A percentile compares a stretch with the other conserved stretches of the same genome.
Conservation (phyloP, 352 stramenopile species). For the Pythium biforme region DNA sequence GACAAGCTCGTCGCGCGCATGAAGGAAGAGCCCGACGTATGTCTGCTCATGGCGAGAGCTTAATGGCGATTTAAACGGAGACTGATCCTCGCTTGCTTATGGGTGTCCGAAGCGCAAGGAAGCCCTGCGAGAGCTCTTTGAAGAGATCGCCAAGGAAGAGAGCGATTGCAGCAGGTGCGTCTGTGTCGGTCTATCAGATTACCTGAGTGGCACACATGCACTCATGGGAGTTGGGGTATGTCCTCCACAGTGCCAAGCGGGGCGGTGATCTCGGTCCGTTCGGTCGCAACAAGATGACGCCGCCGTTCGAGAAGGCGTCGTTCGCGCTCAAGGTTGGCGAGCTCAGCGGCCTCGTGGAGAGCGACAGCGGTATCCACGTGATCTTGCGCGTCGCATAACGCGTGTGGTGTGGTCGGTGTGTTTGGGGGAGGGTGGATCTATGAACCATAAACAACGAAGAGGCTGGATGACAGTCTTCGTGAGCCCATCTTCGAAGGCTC, state of each 20-base stretch:
- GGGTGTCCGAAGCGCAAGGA: conserved; percentile 23
- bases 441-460: neutral
- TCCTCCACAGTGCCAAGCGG: conserved; percentile 69
- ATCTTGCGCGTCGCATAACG: conserved; percentile 90
- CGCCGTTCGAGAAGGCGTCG: conserved; percentile 88
- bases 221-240: neutral
- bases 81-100: neutral
- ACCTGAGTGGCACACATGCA: too few species aligned
- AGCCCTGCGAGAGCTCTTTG: conserved; percentile 68
- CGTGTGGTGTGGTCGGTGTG: neutral
- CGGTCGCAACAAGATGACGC: conserved; percentile 90
- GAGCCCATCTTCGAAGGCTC: too few species aligned
- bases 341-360: conserved; percentile 94
- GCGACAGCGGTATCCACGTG: conserved; percentile 96
- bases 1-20: conserved; percentile 74
- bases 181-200: too few species aligned
- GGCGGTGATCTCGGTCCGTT: conserved; percentile 91
- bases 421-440: neutral
- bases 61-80: too few species aligned
- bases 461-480: too few species aligned
- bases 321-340: conserved; percentile 93
- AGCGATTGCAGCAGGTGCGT: conserved; percentile 88
- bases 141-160: conserved; percentile 85
- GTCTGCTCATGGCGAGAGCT: too few species aligned
- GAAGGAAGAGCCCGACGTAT: conserved; percentile 65